These are phyloP conservation scores for Alternaria burnsii DNA, from an alignment of 2,329 filamentous ascomycete species.

Conservation along the genomic window DNA sequence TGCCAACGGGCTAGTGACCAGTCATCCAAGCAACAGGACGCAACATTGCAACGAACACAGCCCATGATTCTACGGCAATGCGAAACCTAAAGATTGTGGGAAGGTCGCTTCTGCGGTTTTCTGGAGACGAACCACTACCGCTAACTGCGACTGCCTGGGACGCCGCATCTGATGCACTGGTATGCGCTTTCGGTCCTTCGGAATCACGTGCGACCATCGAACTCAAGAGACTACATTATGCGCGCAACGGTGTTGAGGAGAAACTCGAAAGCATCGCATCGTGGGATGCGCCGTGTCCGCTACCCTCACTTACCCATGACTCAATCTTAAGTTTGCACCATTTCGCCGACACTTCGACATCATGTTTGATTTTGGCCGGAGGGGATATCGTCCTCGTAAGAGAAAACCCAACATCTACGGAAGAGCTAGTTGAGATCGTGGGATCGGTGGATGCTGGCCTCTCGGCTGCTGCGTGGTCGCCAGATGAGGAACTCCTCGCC, in stretches of 20 bases:
- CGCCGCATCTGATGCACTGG: constrained; percentile 74
- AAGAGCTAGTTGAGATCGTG: constrained; percentile 91
- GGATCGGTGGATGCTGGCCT: constrained; percentile 95
- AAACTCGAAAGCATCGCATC: constrained; percentile 69
- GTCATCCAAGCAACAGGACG: constrained; percentile 8
- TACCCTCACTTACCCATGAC: constrained; percentile 78
- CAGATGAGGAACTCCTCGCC: constrained; percentile 89
- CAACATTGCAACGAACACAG: constrained; percentile 13
- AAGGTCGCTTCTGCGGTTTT: constrained; percentile 69
- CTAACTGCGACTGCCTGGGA: constrained; percentile 89
- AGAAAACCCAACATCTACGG: constrained; percentile 71
- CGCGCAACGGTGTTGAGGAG: constrained; percentile 53
- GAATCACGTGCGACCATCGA: constrained; percentile 75
- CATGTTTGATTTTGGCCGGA: constrained; percentile 84
- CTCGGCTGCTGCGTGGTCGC: constrained; percentile 88
- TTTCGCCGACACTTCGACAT: constrained; percentile 79
- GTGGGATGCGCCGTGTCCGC: constrained; percentile 87
- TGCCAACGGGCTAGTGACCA: constrained; percentile 3
- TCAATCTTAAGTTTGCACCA: constrained; percentile 81
- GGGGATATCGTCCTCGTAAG: constrained; percentile 89
- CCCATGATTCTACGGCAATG: constrained; percentile 63
- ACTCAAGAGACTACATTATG: constrained; percentile 64
- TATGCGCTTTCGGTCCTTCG: constrained; percentile 86
- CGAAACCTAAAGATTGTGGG: constrained; percentile 85
- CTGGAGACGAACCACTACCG: constrained; percentile 62